Percentiles rank a stretch among this genome's conserved stretches.
phyloP scores from a whole-genome alignment of 306 rosid species.

The Ammopiptanthus mongolicus region DNA sequence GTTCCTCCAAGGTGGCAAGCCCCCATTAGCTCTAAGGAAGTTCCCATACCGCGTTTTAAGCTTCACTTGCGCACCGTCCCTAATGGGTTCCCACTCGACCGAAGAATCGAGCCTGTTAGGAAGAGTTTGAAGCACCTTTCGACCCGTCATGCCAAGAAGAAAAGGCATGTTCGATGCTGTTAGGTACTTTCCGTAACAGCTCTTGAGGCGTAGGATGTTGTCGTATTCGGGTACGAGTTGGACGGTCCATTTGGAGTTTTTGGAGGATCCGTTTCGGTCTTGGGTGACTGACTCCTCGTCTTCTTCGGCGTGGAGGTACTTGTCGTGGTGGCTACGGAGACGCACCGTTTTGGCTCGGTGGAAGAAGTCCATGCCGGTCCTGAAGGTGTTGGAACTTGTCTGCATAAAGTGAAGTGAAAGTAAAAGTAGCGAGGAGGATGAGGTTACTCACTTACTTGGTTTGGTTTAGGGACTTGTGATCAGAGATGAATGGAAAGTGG shows the following conservation, averaged over 20 bases:
- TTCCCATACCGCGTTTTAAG: slow-evolving; percentile 67
- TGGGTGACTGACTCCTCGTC: slow-evolving; percentile 73
- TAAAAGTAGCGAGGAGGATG: too few relatives aligned
- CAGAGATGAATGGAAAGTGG: too few relatives aligned
- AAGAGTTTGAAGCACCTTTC: slow-evolving; percentile 56
- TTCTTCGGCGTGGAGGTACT: slow-evolving; percentile 71
- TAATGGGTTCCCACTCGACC: slow-evolving; percentile 76
- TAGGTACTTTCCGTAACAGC: slow-evolving; percentile 67
- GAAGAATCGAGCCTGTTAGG: slow-evolving; percentile 68
- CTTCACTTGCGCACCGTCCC: slow-evolving; percentile 52
- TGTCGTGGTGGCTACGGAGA: slow-evolving; percentile 72
- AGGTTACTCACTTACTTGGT: too few relatives aligned
- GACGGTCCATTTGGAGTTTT: slow-evolving; percentile 53
- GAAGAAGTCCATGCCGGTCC: slow-evolving; percentile 51
- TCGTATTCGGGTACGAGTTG: slow-evolving; percentile 48
- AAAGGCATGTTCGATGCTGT: slow-evolving; percentile 68
- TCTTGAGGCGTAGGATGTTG: slow-evolving; percentile 58
- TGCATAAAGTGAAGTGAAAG: not conserved
- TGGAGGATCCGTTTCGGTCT: slow-evolving; percentile 63
- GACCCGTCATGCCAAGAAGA: slow-evolving; percentile 78
- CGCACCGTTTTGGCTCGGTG: slow-evolving; percentile 71
- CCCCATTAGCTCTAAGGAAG: slow-evolving; percentile 79
- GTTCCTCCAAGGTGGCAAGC: slow-evolving; percentile 87
- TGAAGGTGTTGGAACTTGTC: not conserved
- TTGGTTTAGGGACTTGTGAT: too few relatives aligned